Conservation (phyloP, 1,284 basidiomycete genomes). For the Heterobasidion irregulare region DNA sequence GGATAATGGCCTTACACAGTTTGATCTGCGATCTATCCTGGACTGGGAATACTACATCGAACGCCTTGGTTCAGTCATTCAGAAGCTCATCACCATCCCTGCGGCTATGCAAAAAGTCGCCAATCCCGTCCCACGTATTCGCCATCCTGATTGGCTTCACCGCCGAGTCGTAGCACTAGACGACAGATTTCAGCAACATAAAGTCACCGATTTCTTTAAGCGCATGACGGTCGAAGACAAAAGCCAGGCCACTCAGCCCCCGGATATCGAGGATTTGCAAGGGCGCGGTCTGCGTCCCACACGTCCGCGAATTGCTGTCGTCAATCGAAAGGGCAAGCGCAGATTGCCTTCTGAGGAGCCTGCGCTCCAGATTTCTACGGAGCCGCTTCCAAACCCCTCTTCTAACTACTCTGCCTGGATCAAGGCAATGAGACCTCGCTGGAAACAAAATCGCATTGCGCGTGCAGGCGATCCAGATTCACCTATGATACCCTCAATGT, state of each 20-base stretch:
- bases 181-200: constrained; percentile 98
- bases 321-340: constrained; percentile 40
- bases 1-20: constrained; percentile 82
- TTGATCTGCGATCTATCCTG: constrained; percentile 91
- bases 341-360: constrained; percentile 28
- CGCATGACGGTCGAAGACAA: constrained; percentile 26
- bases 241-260: constrained; percentile 20
- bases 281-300: constrained; percentile 16
- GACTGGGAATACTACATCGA: constrained; percentile 99
- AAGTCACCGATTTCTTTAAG: constrained; percentile 92
- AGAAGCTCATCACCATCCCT: constrained; percentile 99
- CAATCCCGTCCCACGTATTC: constrained; percentile 94
- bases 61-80: constrained; percentile 94
- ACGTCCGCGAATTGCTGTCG: constrained; percentile 45
- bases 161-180: constrained; percentile 83
- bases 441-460: constrained; percentile 59
- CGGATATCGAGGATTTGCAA: constrained; percentile 68
- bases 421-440: constrained; percentile 70
- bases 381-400: constrained; percentile 49
- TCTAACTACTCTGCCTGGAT: constrained; percentile 78
- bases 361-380: constrained; percentile 19
- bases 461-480: constrained; percentile 28
- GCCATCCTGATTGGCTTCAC: constrained; percentile 97
- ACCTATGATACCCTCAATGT: constrained; percentile 65
- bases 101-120: constrained; percentile 97